Evolutionary conservation across 371 early-diverging fungal genomes (phyloP), one percentile per base, ranked within the genome.

Genomic region (Rhizomucor pusillus): DNA sequence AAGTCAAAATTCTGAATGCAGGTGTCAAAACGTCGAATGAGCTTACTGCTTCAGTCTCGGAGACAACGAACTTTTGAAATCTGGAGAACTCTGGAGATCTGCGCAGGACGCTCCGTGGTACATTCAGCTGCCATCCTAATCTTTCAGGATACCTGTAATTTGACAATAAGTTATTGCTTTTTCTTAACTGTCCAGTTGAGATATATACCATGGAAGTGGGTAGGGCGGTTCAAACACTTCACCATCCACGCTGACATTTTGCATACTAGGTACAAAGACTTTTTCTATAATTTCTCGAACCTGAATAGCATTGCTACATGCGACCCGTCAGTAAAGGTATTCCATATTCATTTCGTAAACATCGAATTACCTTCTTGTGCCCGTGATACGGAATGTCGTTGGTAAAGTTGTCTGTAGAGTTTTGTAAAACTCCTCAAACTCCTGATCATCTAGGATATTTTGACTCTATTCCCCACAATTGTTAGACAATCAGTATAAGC

Each of bases 11-110:
- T 18, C 18, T 49, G 6, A 6, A 7, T 7, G 24, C n/a, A 16
- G 18, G 16, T 11, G 1, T 25, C 14, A 6, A 18, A 49, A 45
- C 67, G 29, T 14, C 48, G 41, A 12, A 33, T 29, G 19, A 11
- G 37, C 34, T 48, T 61, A 47, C 61, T 12, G 90, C 87, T 72
- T 96, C 95, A 4, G 95, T 94, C 65, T 97, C 97, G 6, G 94
- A 80, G 41, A 96, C 95, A 60, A 98, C 80, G 71, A 94, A 98
- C 57, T 86, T 73, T 56, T 97, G 97, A 71, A 98, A 97, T 37
- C 85, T 79, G 52, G 80, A 68, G 53, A 90, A 81, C 51, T 81
- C 89, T 7, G 82, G 78, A 2, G 85, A 81, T 65, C 86, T 90
- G 51, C 89, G 82, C 56, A 98, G 72, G 16, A 82, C 79, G 19